Base-by-base conservation (phyloP, 2,329 filamentous ascomycete genomes). In the Sphaerulina populicola region DNA sequence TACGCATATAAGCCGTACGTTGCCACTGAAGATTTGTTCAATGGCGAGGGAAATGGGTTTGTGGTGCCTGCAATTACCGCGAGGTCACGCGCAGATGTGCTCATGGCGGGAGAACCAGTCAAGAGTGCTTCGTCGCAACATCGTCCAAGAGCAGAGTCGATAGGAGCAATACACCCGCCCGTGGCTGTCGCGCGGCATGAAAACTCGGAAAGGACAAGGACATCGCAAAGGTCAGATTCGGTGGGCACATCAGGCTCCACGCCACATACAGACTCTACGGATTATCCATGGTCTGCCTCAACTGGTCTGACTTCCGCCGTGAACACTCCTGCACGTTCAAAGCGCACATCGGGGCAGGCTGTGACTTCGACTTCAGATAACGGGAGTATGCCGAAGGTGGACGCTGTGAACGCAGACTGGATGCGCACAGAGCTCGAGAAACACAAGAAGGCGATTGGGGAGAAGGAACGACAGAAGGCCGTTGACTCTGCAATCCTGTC, bases 341-440 rank as follows among this genome's bases (percentile, higher is more conserved):
- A 72, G 54, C 64, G 71, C 21, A 64, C 62, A 10, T 73, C 72
- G 9, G 64, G 63, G 31, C 67, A 71, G 33, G 60, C 60, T 33
- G 33, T 61, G 27, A 58, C 66, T 10, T 49, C 55, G 14, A 46
- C 46, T 4, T 50, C 46, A 56, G 64, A 66, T 38, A 53, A 47
- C 14, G 54, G 57, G 21, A 58, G 47, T 37, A 60, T 64, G 2
- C 65, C 67, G n/a, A 64, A 67, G 39, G 64, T 68, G 18, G 70
- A 72, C 45, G 63, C 66, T 8, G 61, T 54, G 6, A 62, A 71
- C 36, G 62, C 66, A 2, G 71, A 72, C 36, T 72, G 71, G 71
- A 72, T 73, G 69, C 68, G 66, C 12, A 59, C 63, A 33, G 70
- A 74, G 54, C 58, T 69, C 30, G 71, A 72, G 46, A 73, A 68